Conservation (phyloP, 208 protist species). For the Crithidia bombi region DNA sequence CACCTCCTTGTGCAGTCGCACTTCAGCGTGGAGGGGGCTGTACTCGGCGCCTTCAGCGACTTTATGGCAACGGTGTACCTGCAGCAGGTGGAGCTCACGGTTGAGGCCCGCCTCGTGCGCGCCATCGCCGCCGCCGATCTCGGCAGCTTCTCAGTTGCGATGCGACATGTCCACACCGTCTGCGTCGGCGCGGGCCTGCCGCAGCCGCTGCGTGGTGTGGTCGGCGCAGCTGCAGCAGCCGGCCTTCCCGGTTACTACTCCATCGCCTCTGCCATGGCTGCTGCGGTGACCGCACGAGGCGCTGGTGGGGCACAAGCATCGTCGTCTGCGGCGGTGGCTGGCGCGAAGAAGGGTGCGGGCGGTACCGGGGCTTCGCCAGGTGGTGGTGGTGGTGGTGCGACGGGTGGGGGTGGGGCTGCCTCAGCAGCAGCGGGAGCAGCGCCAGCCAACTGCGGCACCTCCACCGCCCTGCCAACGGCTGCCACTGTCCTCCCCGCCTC, state of each 20-base stretch:
- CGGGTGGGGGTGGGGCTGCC: neutral
- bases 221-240: slow-evolving; percentile 13
- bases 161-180: slow-evolving; percentile 55
- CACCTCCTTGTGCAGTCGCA: slow-evolving; percentile 52
- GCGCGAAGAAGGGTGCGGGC: slow-evolving; percentile 1
- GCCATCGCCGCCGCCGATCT: slow-evolving; percentile 59
- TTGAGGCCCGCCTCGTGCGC: slow-evolving; percentile 68
- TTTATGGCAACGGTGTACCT: slow-evolving; percentile 62
- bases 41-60: slow-evolving; percentile 68
- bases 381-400: neutral
- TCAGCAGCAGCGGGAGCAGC: neutral
- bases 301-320: neutral
- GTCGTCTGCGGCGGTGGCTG: neutral
- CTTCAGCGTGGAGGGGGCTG: slow-evolving; percentile 53
- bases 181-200: slow-evolving; percentile 65
- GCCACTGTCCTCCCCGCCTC: slow-evolving; percentile 18
- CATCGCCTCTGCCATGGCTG: slow-evolving; percentile 20
- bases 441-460: neutral
- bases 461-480: neutral
- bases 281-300: neutral
- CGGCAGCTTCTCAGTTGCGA: slow-evolving; percentile 64
- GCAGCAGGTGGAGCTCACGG: slow-evolving; percentile 42
- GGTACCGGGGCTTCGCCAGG: neutral
- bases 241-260: slow-evolving; percentile 29
- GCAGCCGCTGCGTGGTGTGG: slow-evolving; percentile 22